These are phyloP conservation scores for Zelopaecilomyces penicillatus DNA, from an alignment of 2,329 filamentous ascomycete species.

Conservation along the genomic window DNA sequence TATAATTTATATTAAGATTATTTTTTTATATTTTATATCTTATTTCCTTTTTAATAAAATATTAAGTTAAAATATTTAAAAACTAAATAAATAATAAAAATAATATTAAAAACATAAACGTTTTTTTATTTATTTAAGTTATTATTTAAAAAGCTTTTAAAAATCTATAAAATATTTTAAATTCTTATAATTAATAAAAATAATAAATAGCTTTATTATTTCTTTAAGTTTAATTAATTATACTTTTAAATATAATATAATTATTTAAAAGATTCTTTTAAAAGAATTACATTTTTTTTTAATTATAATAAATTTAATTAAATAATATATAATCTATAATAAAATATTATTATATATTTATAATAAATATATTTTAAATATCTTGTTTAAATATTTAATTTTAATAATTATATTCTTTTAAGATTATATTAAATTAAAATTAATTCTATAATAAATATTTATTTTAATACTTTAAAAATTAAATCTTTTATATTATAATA, in stretches of 20 bases:
- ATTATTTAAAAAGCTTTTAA: neutral
- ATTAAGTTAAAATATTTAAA: neutral
- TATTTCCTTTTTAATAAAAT: neutral
- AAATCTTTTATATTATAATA: too few species aligned
- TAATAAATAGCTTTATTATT: too few species aligned
- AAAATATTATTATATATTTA: neutral
- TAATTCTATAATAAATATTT: neutral
- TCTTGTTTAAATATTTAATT: neutral
- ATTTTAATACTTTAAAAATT: neutral
- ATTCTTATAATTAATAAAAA: neutral
- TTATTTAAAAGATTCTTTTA: neutral
- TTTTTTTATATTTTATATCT: neutral
- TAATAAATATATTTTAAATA: conserved; percentile 2
- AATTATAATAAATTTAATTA: conserved; percentile 1
- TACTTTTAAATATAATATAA: too few species aligned
- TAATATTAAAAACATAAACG: neutral
- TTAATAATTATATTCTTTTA: neutral
- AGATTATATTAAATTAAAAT: neutral
- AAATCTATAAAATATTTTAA: neutral
- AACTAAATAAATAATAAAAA: too few species aligned
- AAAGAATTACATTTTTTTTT: neutral
- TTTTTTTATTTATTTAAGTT: neutral
- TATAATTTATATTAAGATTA: neutral
- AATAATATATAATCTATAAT: conserved; percentile 3
- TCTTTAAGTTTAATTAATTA: too few species aligned